Base-by-base conservation (phyloP, 441 rosid genomes). In the Pelargonium myrrhifolium region DNA sequence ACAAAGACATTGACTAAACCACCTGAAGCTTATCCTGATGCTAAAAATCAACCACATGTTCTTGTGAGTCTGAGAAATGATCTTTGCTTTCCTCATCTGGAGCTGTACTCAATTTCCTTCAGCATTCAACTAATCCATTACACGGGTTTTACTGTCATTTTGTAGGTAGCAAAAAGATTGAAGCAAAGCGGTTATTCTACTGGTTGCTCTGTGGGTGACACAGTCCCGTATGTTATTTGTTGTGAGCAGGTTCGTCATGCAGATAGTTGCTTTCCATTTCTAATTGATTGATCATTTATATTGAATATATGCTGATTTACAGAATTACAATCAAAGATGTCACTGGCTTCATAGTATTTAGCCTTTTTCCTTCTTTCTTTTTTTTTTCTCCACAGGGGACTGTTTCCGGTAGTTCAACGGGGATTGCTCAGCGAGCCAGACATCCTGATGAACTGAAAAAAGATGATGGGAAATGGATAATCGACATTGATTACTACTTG, bases 1-100 rank as follows among this genome's bases (percentile, higher is more conserved):
- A 88, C 97, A 74, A 92, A 92, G 86, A 76, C 94, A 74, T 82
- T 94, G 81, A 94, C 98, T 72, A 94, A 92, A 76, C 86, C 91
- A 47, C 97, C 96, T 58, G 93, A 87, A 86, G 91, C 94, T 65
- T 94, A 94, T 79, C 92, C 96, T 66, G 98, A 94, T 85, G 89
- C 93, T 74, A 92, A 84, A 83, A 89, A 86, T 78, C 99, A 92
- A 74, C 98, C 98, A n/a, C 99, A 94, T 77, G 99, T 89, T 80
- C 86, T 86, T 70, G 99, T 94, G 77, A 86, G 88, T 75, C 71
- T 62, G 66, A 65, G 35, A 61, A 74, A 64, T 65, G 56, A 59
- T 68, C 15, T 15, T 62, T 59, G 43, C 39, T 55, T 15, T 18
- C 31, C 15, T 67, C 42, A 63, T 31, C 37, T 31, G 37, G 37